These are phyloP conservation scores for Myxozyma geophila DNA, from an alignment of 805 yeast genomes.

Conservation along the genomic window DNA sequence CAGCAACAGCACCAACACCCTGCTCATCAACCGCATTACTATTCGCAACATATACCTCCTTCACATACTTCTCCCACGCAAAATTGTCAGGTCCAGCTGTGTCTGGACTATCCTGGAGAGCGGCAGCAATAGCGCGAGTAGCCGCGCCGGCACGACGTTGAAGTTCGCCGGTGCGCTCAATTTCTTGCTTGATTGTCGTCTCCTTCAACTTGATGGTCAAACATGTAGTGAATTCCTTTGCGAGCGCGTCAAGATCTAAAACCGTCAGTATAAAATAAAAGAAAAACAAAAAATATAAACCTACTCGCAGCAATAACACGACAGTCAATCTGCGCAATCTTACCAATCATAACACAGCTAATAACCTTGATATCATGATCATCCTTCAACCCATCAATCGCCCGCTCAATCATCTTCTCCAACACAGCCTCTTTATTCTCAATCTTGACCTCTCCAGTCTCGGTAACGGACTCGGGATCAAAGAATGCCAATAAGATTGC, in stretches of 20 bases:
- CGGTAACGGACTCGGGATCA: neutral
- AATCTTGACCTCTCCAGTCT: neutral
- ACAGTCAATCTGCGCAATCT: slow-evolving; percentile 46
- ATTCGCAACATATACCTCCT: neutral
- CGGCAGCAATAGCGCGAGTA: slow-evolving; percentile 21
- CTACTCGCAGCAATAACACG: slow-evolving; percentile 33
- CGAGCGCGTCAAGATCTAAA: slow-evolving; percentile 39
- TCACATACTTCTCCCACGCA: slow-evolving; percentile 24
- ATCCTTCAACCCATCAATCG: slow-evolving; percentile 62
- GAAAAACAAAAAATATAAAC: neutral
- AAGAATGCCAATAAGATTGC: slow-evolving; percentile 47
- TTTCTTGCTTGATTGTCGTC: slow-evolving; percentile 69
- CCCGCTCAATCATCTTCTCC: slow-evolving; percentile 44
- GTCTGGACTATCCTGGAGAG: slow-evolving; percentile 10
- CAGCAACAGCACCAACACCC: neutral
- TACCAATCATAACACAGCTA: slow-evolving; percentile 53
- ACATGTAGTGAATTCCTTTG: slow-evolving; percentile 50
- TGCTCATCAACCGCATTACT: slow-evolving; percentile 3
- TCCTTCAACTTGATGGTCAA: slow-evolving; percentile 57
- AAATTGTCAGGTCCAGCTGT: slow-evolving; percentile 1
- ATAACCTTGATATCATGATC: slow-evolving; percentile 63
- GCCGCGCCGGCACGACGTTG: slow-evolving; percentile 35
- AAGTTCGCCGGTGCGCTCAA: slow-evolving; percentile 59
- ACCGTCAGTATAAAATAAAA: slow-evolving; percentile 18
- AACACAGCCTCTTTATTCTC: slow-evolving; percentile 7